Conservation (phyloP, 257 asterid species). For the Plantago elongata region DNA sequence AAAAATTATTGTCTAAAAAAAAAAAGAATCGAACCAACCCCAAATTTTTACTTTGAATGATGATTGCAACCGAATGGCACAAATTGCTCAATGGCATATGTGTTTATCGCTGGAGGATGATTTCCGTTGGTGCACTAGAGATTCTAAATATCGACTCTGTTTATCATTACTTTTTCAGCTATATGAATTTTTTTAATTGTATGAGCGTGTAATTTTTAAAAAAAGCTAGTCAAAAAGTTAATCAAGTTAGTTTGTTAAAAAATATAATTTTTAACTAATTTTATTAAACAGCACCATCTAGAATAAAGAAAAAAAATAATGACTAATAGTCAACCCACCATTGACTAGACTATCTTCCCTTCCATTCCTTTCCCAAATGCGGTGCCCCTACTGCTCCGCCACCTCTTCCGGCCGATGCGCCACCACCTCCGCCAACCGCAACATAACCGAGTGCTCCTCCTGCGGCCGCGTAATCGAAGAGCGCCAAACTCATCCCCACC, state of each 20-base stretch:
- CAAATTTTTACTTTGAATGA: background rate
- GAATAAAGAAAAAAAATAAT: too few relatives aligned
- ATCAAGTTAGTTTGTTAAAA: too few relatives aligned
- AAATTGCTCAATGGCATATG: background rate
- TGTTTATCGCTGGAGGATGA: background rate
- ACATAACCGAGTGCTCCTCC: conserved; percentile 71
- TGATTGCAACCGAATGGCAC: background rate
- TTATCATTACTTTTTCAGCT: too few relatives aligned
- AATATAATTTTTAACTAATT: too few relatives aligned
- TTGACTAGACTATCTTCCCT: too few relatives aligned
- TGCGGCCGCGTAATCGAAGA: conserved; percentile 91
- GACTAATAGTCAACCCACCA: too few relatives aligned
- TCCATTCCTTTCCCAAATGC: conserved; percentile 35
- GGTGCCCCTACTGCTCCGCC: conserved; percentile 90
- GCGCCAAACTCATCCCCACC: conserved; percentile 82
- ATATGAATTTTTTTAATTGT: too few relatives aligned
- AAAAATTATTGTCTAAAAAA: too few relatives aligned
- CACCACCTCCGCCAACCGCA: conserved; percentile 63
- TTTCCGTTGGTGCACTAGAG: background rate
- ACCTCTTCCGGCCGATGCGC: conserved; percentile 65
- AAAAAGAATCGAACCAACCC: background rate
- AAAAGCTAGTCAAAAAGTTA: too few relatives aligned
- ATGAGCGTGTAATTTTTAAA: too few relatives aligned
- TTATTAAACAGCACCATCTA: too few relatives aligned
- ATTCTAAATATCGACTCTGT: background rate